A percentile compares a stretch with the other conserved stretches of the same genome.
Conservation (phyloP, 352 stramenopile genomes). For the Pythium pectinolyticum region DNA sequence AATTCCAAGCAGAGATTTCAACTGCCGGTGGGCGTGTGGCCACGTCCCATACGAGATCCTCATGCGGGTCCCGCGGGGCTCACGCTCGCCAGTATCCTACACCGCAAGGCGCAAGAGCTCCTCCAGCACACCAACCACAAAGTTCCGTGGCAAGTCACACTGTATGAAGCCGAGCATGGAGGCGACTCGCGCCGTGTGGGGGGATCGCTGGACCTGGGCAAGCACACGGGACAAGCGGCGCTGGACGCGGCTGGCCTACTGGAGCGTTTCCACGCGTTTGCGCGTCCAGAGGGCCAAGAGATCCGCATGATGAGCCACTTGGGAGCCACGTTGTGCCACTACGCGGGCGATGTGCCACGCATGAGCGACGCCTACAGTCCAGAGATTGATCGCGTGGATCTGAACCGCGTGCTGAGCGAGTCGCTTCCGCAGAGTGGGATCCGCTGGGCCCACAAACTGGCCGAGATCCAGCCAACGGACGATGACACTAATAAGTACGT, state of each 20-base stretch:
- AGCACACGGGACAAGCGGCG: slow-evolving; percentile 10
- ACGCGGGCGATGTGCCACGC: neutral
- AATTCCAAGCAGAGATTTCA: too few species aligned
- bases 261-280: slow-evolving; percentile 14
- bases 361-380: slow-evolving; percentile 20
- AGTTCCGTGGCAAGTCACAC: neutral
- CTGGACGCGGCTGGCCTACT: slow-evolving; percentile 13
- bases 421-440: slow-evolving; percentile 7
- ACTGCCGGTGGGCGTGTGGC: too few species aligned
- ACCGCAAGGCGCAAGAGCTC: slow-evolving; percentile 13
- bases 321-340: slow-evolving; percentile 11
- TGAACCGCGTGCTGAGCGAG: slow-evolving; percentile 22
- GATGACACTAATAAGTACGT: neutral
- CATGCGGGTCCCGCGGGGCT: slow-evolving; percentile 20
- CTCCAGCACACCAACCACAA: neutral
- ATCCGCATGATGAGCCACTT: slow-evolving; percentile 7
- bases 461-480: neutral
- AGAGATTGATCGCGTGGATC: slow-evolving; percentile 24
- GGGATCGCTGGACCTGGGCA: slow-evolving; percentile 22
- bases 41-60: too few species aligned
- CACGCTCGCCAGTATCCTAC: slow-evolving; percentile 25
- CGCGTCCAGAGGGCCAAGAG: slow-evolving; percentile 19
- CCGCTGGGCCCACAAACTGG: slow-evolving; percentile 24
- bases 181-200: slow-evolving; percentile 6
- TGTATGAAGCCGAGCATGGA: slow-evolving; percentile 21